A percentile compares a stretch with the other conserved stretches of the same genome.
Conservation (phyloP, 495 filamentous ascomycete species). For the Penicillium bovifimosum region DNA sequence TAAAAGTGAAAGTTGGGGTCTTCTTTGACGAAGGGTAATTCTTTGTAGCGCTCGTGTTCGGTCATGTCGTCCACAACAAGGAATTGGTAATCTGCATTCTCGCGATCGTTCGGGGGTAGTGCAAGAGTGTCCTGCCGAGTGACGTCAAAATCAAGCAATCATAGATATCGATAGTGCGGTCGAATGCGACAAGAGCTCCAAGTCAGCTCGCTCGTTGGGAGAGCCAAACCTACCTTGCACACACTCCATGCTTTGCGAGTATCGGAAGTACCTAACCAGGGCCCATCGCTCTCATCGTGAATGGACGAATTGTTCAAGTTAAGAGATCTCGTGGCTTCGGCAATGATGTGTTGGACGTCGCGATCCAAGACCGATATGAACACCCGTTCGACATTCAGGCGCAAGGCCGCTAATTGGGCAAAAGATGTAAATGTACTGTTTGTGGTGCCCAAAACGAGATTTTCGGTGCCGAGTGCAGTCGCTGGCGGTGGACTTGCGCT, state of each 20-base stretch:
- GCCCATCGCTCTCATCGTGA: conserved; percentile 26
- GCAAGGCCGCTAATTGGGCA: conserved; percentile 41
- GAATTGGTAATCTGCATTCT: conserved; percentile 28
- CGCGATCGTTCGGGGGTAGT: conserved; percentile 32
- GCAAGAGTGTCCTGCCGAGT: conserved; percentile 26
- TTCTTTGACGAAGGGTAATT: conserved; percentile 36
- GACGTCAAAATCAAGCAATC: not conserved
- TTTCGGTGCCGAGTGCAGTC: conserved; percentile 14
- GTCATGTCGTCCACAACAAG: conserved; percentile 35
- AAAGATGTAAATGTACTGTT: conserved; percentile 52
- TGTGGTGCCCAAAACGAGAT: conserved; percentile 18
- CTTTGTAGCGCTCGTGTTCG: conserved; percentile 37
- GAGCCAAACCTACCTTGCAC: conserved; percentile 35
- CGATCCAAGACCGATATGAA: conserved; percentile 48
- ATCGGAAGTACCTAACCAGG: conserved; percentile 26
- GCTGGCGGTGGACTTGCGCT: conserved; percentile 13
- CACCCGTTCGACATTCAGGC: conserved; percentile 38
- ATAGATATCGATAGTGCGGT: not conserved
- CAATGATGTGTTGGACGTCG: conserved; percentile 47
- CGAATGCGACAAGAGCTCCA: not conserved
- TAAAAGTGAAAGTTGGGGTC: conserved; percentile 43
- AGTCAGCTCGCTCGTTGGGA: not conserved
- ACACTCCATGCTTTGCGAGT: conserved; percentile 40
- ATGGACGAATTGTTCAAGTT: conserved; percentile 30
- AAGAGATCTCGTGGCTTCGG: conserved; percentile 46